Base-by-base conservation (phyloP, 257 asterid genomes). In the Parsonsia alboflavescens region DNA sequence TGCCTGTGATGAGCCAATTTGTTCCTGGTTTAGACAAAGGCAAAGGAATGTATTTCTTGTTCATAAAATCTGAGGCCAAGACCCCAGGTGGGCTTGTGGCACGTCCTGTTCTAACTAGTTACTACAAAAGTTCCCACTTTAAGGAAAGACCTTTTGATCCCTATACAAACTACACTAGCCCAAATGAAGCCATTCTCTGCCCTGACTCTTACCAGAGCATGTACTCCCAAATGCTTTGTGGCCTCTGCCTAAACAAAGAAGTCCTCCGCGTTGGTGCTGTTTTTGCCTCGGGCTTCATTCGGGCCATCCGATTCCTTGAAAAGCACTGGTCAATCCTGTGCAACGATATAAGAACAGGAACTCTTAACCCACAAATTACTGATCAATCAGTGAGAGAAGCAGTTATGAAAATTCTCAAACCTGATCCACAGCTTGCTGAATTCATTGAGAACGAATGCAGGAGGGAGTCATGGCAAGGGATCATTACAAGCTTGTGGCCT, bases 231-330 rank as follows among this genome's bases (percentile, higher is more conserved):
- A 93, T 93, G 96, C 96, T 93, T 21, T 93, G 96, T 70, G 98
- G 98, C 10, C 88, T 93, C 9, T 72, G 79, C 81, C 89, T 86
- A 13, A 78, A 83, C 89, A 17, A 24, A 8, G 90, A 93, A 3
- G 98, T 93, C 70, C 90, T 93, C 22, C 96, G 98, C 22, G 98
- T 89, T 39, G 98, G 98, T 57, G 98, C 98, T 15, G 97, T 93
- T 41, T 93, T 93, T 52, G 98, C 98, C 65, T 93, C 98, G 0
- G 97, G 96, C 5, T 91, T 93, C 74, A 91, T 91, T 75, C 89
- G 96, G 46, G 97, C 98, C 10, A 90, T 93, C 71, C 88, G 85
- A 13, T 93, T 91, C 80, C 58, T 93, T 10, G 96, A 91, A 45
- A 91, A 91, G 49, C 92, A 93, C 75, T 93, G 93, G 91, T 4